These are phyloP conservation scores for Xylariaceae sp. DNA, from an alignment of 2,329 filamentous ascomycete genomes.

Conservation along the genomic window DNA sequence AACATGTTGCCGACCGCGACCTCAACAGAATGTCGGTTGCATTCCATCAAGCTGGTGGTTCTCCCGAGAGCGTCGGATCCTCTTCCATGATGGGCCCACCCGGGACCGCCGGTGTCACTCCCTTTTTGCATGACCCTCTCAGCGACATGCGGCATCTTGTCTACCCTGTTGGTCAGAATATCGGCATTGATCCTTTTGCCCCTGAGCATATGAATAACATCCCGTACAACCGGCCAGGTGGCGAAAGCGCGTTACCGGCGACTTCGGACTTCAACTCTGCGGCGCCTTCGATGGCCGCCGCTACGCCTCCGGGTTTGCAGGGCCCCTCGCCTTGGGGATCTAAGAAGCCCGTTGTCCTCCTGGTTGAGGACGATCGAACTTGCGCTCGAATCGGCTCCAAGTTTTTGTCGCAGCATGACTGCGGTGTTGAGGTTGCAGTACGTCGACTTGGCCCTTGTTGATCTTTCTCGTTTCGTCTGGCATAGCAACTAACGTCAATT, in stretches of 20 bases:
- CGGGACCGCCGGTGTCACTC: slow-evolving; percentile 35
- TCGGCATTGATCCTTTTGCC: slow-evolving; percentile 92
- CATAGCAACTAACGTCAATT: slow-evolving; percentile 23
- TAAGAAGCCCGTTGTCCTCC: slow-evolving; percentile 70
- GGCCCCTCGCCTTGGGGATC: slow-evolving; percentile 51
- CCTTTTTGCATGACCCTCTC: slow-evolving; percentile 49
- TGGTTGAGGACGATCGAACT: slow-evolving; percentile 78
- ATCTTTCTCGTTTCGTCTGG: background rate
- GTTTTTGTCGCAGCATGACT: slow-evolving; percentile 60
- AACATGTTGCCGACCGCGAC: slow-evolving; percentile 49
- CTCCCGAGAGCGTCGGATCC: slow-evolving; percentile 47
- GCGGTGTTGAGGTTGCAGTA: slow-evolving; percentile 63
- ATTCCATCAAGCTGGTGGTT: slow-evolving; percentile 47
- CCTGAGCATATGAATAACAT: slow-evolving; percentile 93
- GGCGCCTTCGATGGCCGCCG: slow-evolving; percentile 33
- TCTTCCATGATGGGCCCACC: slow-evolving; percentile 54
- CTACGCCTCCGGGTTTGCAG: slow-evolving; percentile 29
- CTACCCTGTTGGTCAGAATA: slow-evolving; percentile 84
- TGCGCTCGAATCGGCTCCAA: slow-evolving; percentile 64
- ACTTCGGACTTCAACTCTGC: slow-evolving; percentile 34
- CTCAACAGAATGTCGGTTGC: slow-evolving; percentile 50
- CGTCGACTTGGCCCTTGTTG: slow-evolving; percentile 30
- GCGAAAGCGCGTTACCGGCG: slow-evolving; percentile 40
- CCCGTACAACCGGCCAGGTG: slow-evolving; percentile 71
- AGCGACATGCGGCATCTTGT: slow-evolving; percentile 63